Base-by-base conservation (phyloP, 345 rosid genomes). In the Salix udensis region DNA sequence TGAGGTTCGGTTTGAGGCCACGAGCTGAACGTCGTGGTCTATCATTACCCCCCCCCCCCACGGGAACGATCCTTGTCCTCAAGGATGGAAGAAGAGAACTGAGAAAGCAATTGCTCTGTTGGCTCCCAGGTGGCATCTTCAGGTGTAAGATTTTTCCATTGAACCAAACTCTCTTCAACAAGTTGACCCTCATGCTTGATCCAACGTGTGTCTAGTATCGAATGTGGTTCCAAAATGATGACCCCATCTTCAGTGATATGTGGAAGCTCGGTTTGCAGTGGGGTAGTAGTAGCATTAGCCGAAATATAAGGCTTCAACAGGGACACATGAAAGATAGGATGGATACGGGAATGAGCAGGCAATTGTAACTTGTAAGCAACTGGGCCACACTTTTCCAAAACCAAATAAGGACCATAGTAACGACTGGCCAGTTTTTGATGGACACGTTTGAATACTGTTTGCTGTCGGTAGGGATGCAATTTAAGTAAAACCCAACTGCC, bases 41-140 rank as follows among this genome's bases (percentile, higher is more conserved):
- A 62, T 62, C 62, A 30, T 48, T 46, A 9, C 39, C 37, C 3
- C 1, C 62, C 70, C 28, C 28, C 28, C 28, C 28, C 28, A 1
- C 39, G 1, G 2, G 40, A 7, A 5, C 9, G 21, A 40, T 21
- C 71, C 71, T 68, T 31, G 52, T 46, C 40, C 40, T 37, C 8
- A 37, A 37, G 9, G 40, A 37, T 37, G 40, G 40, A 6, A 0
- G 9, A 7, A 4, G 18, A 4, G 5, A 46, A 46, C 1, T 3
- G 0, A 1, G 14, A 0, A 0, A 3, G 18, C 5, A 46, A 14
- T 4, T 46, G 18, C 1, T 3, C 5, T 2, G 18, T 46, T 0
- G 18, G 50, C 5, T 68, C 71, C 71, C 31, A 68, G 0, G 34
- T 68, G 5, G 71, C 71, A 39, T 68, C 71, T 0, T 68, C 53